Base-by-base conservation (phyloP, 345 rosid genomes). In the Salix arbutifolia region DNA sequence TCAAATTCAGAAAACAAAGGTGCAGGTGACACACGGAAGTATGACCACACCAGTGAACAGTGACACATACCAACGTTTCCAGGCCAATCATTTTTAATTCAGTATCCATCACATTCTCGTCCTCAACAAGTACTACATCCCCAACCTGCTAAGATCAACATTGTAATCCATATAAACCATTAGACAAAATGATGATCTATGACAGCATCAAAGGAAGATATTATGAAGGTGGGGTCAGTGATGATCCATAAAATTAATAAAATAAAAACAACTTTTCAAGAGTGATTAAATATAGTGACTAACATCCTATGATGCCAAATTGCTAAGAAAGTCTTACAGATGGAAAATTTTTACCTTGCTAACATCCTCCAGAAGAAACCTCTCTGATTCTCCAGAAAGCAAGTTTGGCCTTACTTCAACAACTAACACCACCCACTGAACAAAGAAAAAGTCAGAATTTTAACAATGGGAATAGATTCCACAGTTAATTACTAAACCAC, bases 371-470 rank as follows among this genome's bases (percentile, higher is more conserved):
- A 91, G 89, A 62, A 82, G 85, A 79, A 95, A 85, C 83, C 94
- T 89, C 76, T 90, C 98, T 62, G 90, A 83, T 72, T 94, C 97
- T 80, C 94, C 95, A 72, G 97, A 88, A 76, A 94, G 88, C 86
- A 92, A 89, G 74, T 83, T 90, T 8, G 97, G 94, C 80, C 92
- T 90, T 50, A 92, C 90, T 83, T 94, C 97, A 48, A 94, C 88
- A 44, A 86, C 86, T 85, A 87, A 62, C 6, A 88, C 95, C 69
- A 81, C 71, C 96, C 96, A 94, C 98, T 94, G 80, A 73, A 53
- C 58, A 72, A 79, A 70, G 35, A 76, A 70, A 50, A 64, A 64
- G 66, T 23, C 64, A 18, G 38, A 46, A 13, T 46, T 46, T 12
- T 46, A 12, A 46, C 44, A 70, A 69, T 30, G 26, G 44, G 2